Evolutionary conservation across 371 early-diverging fungal genomes (phyloP), one percentile per base, ranked within the genome.

Genomic region (Encephalitozoon hellem): DNA sequence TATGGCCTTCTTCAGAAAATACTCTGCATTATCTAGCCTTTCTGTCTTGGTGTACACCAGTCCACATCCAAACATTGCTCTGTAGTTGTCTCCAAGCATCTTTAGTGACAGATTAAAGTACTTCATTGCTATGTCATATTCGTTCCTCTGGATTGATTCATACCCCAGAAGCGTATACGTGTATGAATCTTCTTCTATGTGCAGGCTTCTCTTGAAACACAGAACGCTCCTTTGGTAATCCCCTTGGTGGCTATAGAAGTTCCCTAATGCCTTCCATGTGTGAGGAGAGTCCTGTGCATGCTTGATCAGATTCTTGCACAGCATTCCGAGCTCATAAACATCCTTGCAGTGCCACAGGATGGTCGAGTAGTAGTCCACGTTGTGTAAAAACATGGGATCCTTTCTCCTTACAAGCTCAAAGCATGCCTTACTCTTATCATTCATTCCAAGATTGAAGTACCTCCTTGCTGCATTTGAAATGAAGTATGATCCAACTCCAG

Each of bases 261-360:
- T 86, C 0, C 83, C 86, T 5, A 86, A 23, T 4, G 75, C 80
- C 28, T 74, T 73, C 84, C 84, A 86, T 23, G 86, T 78, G 9
- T 75, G 67, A 12, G 78, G 25, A 39, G 69, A 52, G 2, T 54
- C 25, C 2, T 77, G 72, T 52, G 80, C n/a, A n/a, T 81, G 66
- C 18, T 66, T 68, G 15, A 83, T 70, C 4, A 84, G 25, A 9
- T 74, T 68, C 55, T 81, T 80, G 54, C 80, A 74, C n/a, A 86
- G 72, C 9, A 77, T 34, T 3, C 78, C 80, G 11, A 86, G 75
- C 9, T 71, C 51, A 30, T 47, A 59, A 42, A 63, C 66, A 39
- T 86, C 80, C 42, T 79, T 66, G 0, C 26, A 47, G 32, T 80
- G 76, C 84, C 84, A 86, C 12, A 86, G 76, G 47, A 78, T 52